A percentile compares a stretch with the other conserved stretches of the same genome.
Conservation (phyloP, 2,329 filamentous ascomycete species). For the Arthrobotrys sphaeroides region DNA sequence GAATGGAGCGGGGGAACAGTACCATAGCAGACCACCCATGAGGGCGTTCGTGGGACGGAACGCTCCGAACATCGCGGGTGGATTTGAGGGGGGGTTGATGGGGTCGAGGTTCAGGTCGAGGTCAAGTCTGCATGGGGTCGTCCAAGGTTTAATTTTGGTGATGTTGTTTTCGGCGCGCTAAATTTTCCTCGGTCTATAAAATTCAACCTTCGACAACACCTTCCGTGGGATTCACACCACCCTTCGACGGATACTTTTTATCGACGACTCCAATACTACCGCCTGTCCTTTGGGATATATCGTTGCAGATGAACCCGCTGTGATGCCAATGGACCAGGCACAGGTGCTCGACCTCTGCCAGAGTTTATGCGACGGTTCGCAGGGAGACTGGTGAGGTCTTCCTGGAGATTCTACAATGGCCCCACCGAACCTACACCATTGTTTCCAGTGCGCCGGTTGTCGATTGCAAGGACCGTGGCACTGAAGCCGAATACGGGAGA, state of each 20-base stretch:
- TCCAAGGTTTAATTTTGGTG: conserved; percentile 26
- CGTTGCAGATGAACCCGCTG: conserved; percentile 22
- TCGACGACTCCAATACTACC: not conserved
- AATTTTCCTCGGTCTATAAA: conserved; percentile 38
- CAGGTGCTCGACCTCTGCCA: conserved; percentile 31
- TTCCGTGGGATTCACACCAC: not conserved
- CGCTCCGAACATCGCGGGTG: conserved; percentile 76
- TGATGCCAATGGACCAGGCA: conserved; percentile 46
- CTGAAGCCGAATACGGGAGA: not conserved
- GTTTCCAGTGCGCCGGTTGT: not conserved
- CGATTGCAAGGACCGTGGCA: not conserved
- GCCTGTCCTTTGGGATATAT: not conserved
- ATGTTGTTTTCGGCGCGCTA: conserved; percentile 40
- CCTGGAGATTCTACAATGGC: conserved; percentile 27
- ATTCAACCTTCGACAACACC: conserved; percentile 31
- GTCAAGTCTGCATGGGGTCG: conserved; percentile 12
- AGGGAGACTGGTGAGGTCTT: conserved; percentile 52
- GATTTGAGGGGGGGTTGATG: conserved; percentile 22
- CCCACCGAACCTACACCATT: conserved; percentile 9
- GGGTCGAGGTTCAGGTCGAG: conserved; percentile 6
- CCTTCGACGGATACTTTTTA: not conserved
- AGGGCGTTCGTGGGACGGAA: conserved; percentile 82
- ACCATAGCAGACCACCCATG: conserved; percentile 84
- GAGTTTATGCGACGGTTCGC: conserved; percentile 51
- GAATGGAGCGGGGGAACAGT: conserved; percentile 57